These are phyloP conservation scores for Aspergillus taichungensis DNA, from an alignment of 495 filamentous ascomycete species.

Conservation along the genomic window DNA sequence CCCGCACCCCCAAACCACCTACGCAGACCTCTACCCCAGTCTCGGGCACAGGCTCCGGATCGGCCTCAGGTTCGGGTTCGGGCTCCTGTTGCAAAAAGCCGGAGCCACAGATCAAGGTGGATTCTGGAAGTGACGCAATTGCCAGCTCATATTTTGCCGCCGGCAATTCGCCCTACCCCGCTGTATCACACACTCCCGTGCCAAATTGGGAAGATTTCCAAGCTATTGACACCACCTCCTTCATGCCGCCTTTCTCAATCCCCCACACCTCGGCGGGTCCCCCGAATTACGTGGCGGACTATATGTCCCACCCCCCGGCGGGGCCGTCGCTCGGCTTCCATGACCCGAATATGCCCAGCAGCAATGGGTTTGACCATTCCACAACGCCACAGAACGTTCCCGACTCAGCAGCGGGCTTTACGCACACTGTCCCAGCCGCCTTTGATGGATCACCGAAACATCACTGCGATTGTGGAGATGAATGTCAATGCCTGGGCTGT, in stretches of 20 bases:
- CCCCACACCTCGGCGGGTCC: constrained; percentile 5
- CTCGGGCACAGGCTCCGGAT: constrained; percentile 2
- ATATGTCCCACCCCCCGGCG: constrained; percentile 6
- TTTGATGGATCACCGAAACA: constrained; percentile 24
- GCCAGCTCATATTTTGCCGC: too few relatives aligned
- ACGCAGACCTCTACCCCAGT: constrained; percentile 1
- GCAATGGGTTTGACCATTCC: constrained; percentile 11
- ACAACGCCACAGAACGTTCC: constrained; percentile 9
- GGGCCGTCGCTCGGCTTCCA: constrained; percentile 6
- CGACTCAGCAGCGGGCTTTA: constrained; percentile 6
- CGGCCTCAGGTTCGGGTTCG: too few relatives aligned
- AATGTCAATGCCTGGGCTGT: constrained; percentile 63
- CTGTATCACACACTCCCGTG: constrained; percentile 13
- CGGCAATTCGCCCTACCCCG: not conserved
- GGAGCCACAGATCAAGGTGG: not conserved
- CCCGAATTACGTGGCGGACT: constrained; percentile 9
- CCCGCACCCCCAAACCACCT: constrained; percentile 15
- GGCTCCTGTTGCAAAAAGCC: constrained; percentile 25
- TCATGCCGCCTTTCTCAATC: constrained; percentile 13
- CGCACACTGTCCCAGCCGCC: constrained; percentile 4
- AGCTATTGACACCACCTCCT: constrained; percentile 5
- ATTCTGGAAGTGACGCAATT: too few relatives aligned
- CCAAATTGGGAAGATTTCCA: constrained; percentile 19
- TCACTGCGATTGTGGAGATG: constrained; percentile 55
- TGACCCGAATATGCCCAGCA: constrained; percentile 6